Evolutionary conservation across 495 filamentous ascomycete genomes (phyloP), one percentile per base, ranked within the genome.

Genomic region (Tuber indicum): DNA sequence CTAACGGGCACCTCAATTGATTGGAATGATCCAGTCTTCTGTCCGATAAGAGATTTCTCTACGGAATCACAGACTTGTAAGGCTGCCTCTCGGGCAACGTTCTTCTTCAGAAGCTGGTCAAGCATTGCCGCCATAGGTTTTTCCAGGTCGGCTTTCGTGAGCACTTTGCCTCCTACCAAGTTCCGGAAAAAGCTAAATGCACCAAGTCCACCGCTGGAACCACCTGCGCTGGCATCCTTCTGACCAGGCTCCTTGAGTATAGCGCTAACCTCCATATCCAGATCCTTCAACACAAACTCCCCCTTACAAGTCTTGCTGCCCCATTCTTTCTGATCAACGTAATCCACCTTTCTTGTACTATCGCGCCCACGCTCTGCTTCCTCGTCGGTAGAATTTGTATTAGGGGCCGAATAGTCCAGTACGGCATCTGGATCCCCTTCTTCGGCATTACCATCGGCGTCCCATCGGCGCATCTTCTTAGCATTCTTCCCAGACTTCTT

Each of bases 121-220:
- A 97, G 93, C 96, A 99, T 98, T 9, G 91, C 92, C 83, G 93
- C 93, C 86, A 99, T 89, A 12, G 96, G 92, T 84, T 96, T 97
- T 71, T 93, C 91, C 32, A 99, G 86, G 79, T 98, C 94, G 62
- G 91, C 87, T 81, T 94, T 92, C 0, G 93, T 96, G 81, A 99
- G 85, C 7, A 91, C 91, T 86, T 97, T 97, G 36, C 96, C 96
- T 70, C 96, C 96, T 9, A 99, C 91, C 72, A 98, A 91, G 82
- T 97, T 97, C 75, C 93, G 90, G 86, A 99, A 96, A 52, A 98
- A 90, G 39, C 92, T 92, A 70, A 83, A 82, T 66, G 82, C 82
- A 21, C 82, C 80, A 70, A 75, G 77, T 12, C 92, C 89, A 75
- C 97, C 92, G 26, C 78, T 74, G n/a, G 81, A 78, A 47, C 75